Conservation (phyloP, 164 flowering plant genomes). For the Vitis labrusca region DNA sequence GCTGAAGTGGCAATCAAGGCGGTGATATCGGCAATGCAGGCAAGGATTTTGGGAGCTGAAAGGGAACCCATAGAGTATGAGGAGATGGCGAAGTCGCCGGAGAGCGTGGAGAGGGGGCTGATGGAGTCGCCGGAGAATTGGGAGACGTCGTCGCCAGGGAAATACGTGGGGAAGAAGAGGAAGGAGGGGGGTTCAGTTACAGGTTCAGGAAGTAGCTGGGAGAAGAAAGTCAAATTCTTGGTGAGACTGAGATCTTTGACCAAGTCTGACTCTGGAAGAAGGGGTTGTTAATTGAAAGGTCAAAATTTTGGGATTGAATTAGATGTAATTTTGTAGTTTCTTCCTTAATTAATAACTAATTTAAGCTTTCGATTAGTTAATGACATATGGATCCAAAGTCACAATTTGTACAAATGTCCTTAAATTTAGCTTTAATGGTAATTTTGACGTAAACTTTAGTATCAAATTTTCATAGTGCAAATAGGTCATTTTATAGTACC, state of each 20-base stretch:
- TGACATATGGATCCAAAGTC: too few relatives aligned
- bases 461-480: too few relatives aligned
- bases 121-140: conserved; percentile 26
- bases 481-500: too few relatives aligned
- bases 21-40: conserved; percentile 48
- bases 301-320: too few relatives aligned
- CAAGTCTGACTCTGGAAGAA: conserved; percentile 52
- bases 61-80: conserved; percentile 3
- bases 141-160: conserved; percentile 36
- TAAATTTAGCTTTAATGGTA: too few relatives aligned
- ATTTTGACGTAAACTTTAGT: too few relatives aligned
- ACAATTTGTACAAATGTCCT: too few relatives aligned
- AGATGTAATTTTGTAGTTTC: too few relatives aligned
- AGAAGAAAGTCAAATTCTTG: conserved; percentile 44
- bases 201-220: conserved; percentile 18
- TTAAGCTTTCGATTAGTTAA: too few relatives aligned
- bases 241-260: conserved; percentile 48
- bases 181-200: conserved; percentile 18
- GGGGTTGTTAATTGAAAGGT: conserved; percentile 12
- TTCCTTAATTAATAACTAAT: too few relatives aligned
- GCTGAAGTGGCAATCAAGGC: conserved; percentile 49
- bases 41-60: conserved; percentile 24
- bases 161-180: conserved; percentile 29
- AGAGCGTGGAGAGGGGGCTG: conserved; percentile 14
- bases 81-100: conserved; percentile 18